Evolutionary conservation across 768 basidiomycete genomes (phyloP), one percentile per base, ranked within the genome.

Genomic region (Filobasidium floriforme): DNA sequence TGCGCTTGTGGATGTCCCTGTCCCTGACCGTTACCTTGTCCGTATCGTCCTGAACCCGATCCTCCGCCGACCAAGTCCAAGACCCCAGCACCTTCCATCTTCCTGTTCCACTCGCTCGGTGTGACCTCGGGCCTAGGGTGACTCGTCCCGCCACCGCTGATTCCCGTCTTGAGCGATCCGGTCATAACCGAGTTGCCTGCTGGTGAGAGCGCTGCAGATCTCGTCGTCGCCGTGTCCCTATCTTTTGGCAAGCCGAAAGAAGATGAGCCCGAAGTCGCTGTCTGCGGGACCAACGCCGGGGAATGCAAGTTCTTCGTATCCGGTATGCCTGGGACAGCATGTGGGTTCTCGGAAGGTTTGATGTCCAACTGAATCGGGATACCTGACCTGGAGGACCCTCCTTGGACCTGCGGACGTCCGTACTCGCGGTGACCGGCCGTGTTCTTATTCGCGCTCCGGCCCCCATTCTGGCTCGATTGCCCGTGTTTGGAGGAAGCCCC

Each of bases 261-360:
- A 22, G 54, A 26, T 1, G 64, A 55, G 18, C 37, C 26, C 24
- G 64, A 65, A 19, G 57, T 44, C 14, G 64, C 64, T 19, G 64
- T 65, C 41, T 65, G 59, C 18, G 64, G 64, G 15, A 65, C 43
- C 15, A 46, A 14, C 0, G 64, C 22, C n/a, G 64, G 64, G n/a
- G 64, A 65, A 22, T 28, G 46, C 11, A 64, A 3, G n/a, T 51
- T 22, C 32, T 60, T 59, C 12, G 44, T 32, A 1, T 57, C 32
- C 22, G 64, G 44, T 26, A 46, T 32, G 22, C 54, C 44, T 9
- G 18, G 32, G 57, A 28, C 64, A 29, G 26, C 18, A 41, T 12
- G 64, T 43, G 32, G 57, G 59, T 22, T 60, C 41, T n/a, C 49
- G 57, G 43, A 14, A 43, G 59, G 26, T 32, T 59, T 7, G 63